Conservation (phyloP, 371 early-diverging fungal genomes). For the Mucor piriformis region DNA sequence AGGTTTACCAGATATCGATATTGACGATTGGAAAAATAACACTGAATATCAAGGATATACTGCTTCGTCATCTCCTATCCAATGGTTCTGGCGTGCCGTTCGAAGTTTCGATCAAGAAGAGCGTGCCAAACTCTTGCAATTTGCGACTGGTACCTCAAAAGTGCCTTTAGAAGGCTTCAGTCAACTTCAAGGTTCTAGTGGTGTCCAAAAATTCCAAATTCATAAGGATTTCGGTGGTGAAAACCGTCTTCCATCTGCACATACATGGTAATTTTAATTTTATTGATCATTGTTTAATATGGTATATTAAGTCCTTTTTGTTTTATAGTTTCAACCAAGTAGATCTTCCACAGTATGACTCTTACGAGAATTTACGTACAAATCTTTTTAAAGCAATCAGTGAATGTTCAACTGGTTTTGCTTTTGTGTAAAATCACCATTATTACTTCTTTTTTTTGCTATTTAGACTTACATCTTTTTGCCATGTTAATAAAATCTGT, state of each 20-base stretch:
- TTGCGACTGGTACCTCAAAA: slow-evolving; percentile 98
- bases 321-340: slow-evolving; percentile 93
- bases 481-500: neutral
- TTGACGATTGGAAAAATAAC: slow-evolving; percentile 99
- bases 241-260: slow-evolving; percentile 93
- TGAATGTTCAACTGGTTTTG: slow-evolving; percentile 96
- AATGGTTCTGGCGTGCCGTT: slow-evolving; percentile 99
- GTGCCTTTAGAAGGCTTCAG: slow-evolving; percentile 98
- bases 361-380: slow-evolving; percentile 91
- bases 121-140: slow-evolving; percentile 96
- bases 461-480: neutral
- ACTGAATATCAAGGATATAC: slow-evolving; percentile 95
- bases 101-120: slow-evolving; percentile 97
- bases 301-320: slow-evolving; percentile 6
- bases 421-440: slow-evolving; percentile 69
- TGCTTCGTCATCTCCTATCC: slow-evolving; percentile 84
- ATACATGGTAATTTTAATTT: slow-evolving; percentile 85
- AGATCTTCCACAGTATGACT: slow-evolving; percentile 94
- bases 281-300: neutral
- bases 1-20: slow-evolving; percentile 97
- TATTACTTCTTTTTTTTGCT: neutral
- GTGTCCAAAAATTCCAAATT: slow-evolving; percentile 98
- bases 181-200: slow-evolving; percentile 91
- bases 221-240: slow-evolving; percentile 94
- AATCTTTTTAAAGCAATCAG: slow-evolving; percentile 88